Evolutionary conservation across 148 eudicot species (phyloP).

Genomic region (Nepenthes gracilis): DNA sequence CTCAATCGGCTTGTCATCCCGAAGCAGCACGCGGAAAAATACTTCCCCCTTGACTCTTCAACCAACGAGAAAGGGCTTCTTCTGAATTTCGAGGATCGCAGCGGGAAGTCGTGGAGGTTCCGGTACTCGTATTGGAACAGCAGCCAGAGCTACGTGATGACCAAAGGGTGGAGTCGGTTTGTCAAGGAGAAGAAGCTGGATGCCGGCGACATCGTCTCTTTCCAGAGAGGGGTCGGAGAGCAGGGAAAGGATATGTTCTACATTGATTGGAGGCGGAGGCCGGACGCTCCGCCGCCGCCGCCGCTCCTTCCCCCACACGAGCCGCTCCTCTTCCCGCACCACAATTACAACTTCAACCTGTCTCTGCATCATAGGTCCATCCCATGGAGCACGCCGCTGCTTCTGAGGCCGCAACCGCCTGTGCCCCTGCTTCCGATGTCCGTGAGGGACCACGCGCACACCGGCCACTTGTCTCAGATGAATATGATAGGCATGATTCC

Average conservation of each 20-base stretch:
- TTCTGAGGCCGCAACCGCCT: neutral
- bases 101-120: conserved; percentile 47
- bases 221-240: conserved; percentile 49
- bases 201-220: conserved; percentile 74
- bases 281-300: conserved; percentile 12
- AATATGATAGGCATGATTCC: conserved; percentile 10
- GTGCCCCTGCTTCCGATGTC: neutral
- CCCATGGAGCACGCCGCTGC: neutral
- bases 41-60: neutral
- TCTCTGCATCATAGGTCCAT: neutral
- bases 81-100: conserved; percentile 47
- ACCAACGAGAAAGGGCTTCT: conserved; percentile 20
- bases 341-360: neutral
- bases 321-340: neutral
- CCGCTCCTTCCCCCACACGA: conserved; percentile 1
- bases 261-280: conserved; percentile 78
- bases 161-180: conserved; percentile 92
- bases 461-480: conserved; percentile 13
- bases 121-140: conserved; percentile 93
- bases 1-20: neutral
- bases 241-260: conserved; percentile 34
- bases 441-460: neutral
- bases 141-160: conserved; percentile 91
- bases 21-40: neutral
- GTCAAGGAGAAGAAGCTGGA: conserved; percentile 78